Conservation (phyloP, 768 basidiomycete genomes). For the Mycena haematopus region DNA sequence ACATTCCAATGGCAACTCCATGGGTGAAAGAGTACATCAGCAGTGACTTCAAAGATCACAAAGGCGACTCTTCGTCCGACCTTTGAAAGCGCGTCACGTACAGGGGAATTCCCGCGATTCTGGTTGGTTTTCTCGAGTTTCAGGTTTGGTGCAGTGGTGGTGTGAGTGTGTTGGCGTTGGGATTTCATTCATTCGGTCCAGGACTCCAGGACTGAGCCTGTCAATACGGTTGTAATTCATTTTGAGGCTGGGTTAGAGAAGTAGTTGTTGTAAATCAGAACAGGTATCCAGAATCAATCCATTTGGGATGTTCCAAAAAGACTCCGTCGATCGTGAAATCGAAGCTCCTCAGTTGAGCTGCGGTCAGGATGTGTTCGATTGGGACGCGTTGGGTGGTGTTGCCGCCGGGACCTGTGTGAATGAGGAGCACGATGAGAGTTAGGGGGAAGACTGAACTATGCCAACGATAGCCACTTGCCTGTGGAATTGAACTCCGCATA, state of each 20-base stretch:
- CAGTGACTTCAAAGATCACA: background rate
- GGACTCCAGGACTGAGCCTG: no score
- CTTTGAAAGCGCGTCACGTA: background rate
- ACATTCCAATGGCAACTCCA: conserved; percentile 4
- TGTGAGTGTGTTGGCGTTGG: no score
- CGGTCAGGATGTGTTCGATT: conserved; percentile 54
- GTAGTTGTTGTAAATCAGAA: conserved; percentile 31
- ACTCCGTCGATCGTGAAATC: conserved; percentile 57
- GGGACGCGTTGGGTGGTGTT: conserved; percentile 49
- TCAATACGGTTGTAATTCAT: background rate
- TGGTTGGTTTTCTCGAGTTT: no score
- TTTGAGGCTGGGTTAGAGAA: background rate
- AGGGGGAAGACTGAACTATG: background rate
- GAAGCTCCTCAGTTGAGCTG: conserved; percentile 43
- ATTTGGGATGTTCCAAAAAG: conserved; percentile 55
- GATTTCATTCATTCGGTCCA: background rate
- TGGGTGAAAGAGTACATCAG: conserved; percentile 13
- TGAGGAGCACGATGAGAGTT: background rate
- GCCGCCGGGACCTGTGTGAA: conserved; percentile 58
- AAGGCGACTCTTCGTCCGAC: background rate
- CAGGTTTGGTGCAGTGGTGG: no score
- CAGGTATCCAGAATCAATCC: conserved; percentile 62
- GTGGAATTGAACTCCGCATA: conserved; percentile 64
- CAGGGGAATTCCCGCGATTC: background rate
- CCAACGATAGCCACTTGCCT: conserved; percentile 39